Conservation (phyloP, 441 rosid genomes). For the Arabidopsis lyrata region DNA sequence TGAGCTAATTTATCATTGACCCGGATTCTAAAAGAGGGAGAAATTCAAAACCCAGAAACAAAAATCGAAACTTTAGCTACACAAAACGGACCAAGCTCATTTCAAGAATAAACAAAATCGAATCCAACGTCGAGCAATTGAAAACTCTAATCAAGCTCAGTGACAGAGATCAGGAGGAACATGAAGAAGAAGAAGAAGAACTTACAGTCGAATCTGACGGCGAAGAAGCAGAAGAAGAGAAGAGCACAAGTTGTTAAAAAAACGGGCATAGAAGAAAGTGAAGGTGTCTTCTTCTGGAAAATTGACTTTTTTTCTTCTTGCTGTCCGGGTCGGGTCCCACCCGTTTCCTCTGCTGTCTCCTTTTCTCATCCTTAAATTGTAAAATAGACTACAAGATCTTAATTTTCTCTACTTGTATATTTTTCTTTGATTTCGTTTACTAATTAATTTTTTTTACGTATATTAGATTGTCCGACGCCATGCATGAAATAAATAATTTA, state of each 20-base stretch:
- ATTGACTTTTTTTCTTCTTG: slow-evolving; percentile 37
- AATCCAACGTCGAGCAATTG: background rate
- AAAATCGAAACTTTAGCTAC: slow-evolving; percentile 13
- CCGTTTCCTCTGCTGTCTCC: slow-evolving; percentile 26
- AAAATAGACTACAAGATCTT: too few relatives aligned
- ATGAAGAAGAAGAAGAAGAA: slow-evolving; percentile 7
- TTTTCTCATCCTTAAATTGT: slow-evolving; percentile 19
- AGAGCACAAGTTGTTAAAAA: slow-evolving; percentile 1
- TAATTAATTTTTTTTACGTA: too few relatives aligned
- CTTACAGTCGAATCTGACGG: slow-evolving; percentile 28
- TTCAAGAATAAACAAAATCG: background rate
- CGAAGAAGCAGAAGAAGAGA: slow-evolving; percentile 8
- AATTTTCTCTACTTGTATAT: too few relatives aligned
- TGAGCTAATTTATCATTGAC: background rate
- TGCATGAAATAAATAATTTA: too few relatives aligned
- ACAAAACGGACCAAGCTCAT: slow-evolving; percentile 1
- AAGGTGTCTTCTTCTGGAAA: slow-evolving; percentile 17
- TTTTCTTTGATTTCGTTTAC: too few relatives aligned
- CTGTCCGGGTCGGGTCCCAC: slow-evolving; percentile 45
- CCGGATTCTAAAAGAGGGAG: background rate
- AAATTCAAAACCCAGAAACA: background rate
- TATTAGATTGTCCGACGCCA: too few relatives aligned
- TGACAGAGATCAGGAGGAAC: background rate
- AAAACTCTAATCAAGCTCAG: slow-evolving; percentile 2
- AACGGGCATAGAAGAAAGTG: slow-evolving; percentile 26